phyloP scores from a whole-genome alignment of 495 filamentous ascomycete genomes.

The Neurospora hispaniola region DNA sequence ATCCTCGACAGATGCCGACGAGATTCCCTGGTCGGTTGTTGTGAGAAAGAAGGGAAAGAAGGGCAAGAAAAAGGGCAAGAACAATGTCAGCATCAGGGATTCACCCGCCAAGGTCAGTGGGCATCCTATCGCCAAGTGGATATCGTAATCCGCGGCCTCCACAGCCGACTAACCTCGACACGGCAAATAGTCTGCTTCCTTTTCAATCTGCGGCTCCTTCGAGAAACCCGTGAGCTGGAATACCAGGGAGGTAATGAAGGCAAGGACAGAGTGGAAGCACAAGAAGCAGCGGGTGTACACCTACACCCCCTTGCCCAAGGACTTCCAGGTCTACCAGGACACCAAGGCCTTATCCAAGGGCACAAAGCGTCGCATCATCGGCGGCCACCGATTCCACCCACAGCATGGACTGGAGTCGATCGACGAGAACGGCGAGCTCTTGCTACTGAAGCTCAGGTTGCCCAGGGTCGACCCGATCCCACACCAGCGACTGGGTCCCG shows the following conservation, averaged over 20 bases:
- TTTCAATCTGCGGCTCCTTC: too few species aligned
- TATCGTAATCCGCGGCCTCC: too few species aligned
- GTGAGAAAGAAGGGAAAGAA: background rate
- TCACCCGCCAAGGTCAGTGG: background rate
- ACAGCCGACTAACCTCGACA: background rate
- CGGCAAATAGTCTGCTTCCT: background rate
- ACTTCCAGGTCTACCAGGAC: background rate
- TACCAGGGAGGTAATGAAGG: background rate
- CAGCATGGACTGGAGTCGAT: background rate
- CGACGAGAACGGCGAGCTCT: background rate
- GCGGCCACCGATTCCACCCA: background rate
- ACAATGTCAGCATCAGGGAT: background rate
- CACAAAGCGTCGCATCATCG: background rate
- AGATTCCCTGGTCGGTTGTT: background rate
- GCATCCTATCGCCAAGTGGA: background rate
- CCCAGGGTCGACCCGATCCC: background rate
- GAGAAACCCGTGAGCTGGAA: background rate
- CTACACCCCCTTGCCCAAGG: background rate
- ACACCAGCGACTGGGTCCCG: background rate
- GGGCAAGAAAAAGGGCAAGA: background rate
- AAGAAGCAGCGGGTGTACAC: background rate
- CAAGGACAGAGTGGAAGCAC: background rate
- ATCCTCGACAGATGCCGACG: background rate
- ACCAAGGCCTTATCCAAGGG: background rate
- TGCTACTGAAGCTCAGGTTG: background rate